phyloP scores from a whole-genome alignment of 75 land plant genomes.

The Selaginella tamariscina region DNA sequence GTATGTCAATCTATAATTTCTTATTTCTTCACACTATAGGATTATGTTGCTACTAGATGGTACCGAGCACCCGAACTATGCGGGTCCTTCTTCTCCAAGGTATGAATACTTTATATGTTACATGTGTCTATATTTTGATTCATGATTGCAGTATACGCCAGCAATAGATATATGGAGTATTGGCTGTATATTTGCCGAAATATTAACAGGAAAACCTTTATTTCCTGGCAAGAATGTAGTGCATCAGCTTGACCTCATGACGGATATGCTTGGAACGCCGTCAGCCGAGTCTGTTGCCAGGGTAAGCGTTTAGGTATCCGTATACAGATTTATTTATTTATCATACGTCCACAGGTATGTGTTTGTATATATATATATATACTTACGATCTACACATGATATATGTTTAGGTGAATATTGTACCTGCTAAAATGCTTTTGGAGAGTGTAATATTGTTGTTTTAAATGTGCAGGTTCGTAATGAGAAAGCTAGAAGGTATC shows the following conservation, averaged over 20 bases:
- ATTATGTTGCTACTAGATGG: constrained; percentile 84
- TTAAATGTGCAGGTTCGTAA: constrained; percentile 38
- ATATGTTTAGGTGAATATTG: too few relatives aligned
- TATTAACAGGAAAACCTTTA: constrained; percentile 62
- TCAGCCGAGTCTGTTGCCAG: constrained; percentile 47
- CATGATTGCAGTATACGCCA: constrained; percentile 52
- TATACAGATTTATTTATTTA: not conserved
- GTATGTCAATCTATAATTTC: not conserved
- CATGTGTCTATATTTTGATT: not conserved
- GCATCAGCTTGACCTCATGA: constrained; percentile 66
- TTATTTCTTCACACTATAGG: constrained; percentile 24
- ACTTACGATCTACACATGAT: too few relatives aligned
- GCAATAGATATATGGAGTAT: constrained; percentile 82
- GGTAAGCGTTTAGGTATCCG: constrained; percentile 28
- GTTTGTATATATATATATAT: too few relatives aligned
- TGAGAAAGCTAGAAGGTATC: constrained; percentile 56
- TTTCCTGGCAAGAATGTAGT: constrained; percentile 77
- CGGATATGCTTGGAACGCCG: constrained; percentile 69
- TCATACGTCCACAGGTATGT: too few relatives aligned
- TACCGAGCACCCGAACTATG: constrained; percentile 74
- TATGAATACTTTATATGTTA: constrained; percentile 21
- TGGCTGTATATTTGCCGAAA: constrained; percentile 81
- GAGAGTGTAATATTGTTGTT: too few relatives aligned
- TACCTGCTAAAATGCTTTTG: too few relatives aligned
- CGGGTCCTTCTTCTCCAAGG: constrained; percentile 77